Evolutionary conservation across 225 moss, liverwort and hornwort genomes (phyloP).

Genomic region (Marchantia polymorpha): DNA sequence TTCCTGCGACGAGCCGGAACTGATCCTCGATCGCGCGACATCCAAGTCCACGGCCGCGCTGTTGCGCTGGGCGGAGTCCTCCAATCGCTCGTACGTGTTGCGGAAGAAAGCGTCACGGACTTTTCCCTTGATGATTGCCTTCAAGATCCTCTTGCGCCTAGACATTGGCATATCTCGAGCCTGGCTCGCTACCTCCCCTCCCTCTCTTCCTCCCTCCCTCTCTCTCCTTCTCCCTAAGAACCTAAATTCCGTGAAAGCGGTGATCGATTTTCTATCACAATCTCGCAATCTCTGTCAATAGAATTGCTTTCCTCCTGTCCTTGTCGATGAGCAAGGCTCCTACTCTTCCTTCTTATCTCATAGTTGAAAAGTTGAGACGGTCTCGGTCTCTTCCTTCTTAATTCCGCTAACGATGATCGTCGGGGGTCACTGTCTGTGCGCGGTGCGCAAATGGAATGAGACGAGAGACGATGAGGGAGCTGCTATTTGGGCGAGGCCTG

Average conservation of each 20-base stretch:
- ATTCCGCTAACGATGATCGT: too few relatives aligned
- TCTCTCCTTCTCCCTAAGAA: neutral
- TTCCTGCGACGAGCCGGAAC: neutral
- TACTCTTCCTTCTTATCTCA: slow-evolving; percentile 2
- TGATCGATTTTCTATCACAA: neutral
- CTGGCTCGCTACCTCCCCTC: neutral
- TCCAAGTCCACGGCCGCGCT: neutral
- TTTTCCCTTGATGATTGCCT: slow-evolving; percentile 15
- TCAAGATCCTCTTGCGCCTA: slow-evolving; percentile 18
- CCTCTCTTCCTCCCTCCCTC: neutral
- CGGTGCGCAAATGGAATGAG: neutral
- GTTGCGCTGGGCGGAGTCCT: slow-evolving; percentile 27
- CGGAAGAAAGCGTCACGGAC: slow-evolving; percentile 55
- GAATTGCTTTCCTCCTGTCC: neutral
- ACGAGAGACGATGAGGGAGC: neutral
- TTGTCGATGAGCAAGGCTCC: neutral
- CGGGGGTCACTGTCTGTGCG: neutral
- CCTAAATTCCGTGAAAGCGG: neutral
- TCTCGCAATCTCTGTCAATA: neutral
- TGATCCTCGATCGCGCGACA: neutral
- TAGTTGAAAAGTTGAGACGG: neutral
- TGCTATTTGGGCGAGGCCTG: slow-evolving; percentile 3
- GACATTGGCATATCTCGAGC: slow-evolving; percentile 8
- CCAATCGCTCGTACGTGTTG: slow-evolving; percentile 75
- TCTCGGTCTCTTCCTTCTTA: neutral